Percentiles rank a stretch among this genome's conserved stretches.
phyloP scores from a whole-genome alignment of 2,329 filamentous ascomycete species.

The Trichophyton equinum region DNA sequence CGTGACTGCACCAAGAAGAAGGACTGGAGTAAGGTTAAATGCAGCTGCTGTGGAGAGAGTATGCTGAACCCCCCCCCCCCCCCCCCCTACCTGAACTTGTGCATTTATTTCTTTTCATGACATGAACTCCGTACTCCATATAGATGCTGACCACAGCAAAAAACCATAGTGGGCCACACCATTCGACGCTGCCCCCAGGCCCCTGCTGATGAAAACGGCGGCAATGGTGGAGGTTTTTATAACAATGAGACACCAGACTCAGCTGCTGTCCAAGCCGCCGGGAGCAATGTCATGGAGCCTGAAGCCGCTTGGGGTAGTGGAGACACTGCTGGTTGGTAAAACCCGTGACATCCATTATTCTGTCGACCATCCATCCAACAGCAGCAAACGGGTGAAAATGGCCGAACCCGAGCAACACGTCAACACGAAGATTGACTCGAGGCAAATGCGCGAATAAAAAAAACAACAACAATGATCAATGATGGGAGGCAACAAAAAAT shows the following conservation, averaged over 20 bases:
- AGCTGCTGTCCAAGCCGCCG: neutral
- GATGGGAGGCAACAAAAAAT: neutral
- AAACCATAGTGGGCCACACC: constrained; percentile 31
- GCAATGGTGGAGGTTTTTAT: constrained; percentile 10
- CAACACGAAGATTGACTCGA: neutral
- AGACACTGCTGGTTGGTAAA: neutral
- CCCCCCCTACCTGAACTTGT: neutral
- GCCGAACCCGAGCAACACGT: neutral
- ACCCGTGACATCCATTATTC: neutral
- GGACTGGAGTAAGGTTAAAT: constrained; percentile 34
- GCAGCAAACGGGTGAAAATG: neutral
- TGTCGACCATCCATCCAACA: too few species aligned
- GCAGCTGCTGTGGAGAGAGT: constrained; percentile 35
- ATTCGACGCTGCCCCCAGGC: constrained; percentile 25
- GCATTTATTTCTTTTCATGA: neutral
- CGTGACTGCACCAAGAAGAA: constrained; percentile 34
- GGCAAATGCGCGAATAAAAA: neutral
- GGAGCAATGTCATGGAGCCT: neutral
- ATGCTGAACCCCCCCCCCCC: constrained; percentile 12
- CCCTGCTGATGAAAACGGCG: constrained; percentile 10
- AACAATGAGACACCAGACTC: neutral
- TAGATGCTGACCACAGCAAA: constrained; percentile 10
- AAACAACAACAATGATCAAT: neutral
- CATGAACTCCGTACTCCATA: neutral
- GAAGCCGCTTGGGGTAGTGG: neutral